Evolutionary conservation across 192 early-diverging fungal genomes (phyloP).

Genomic region (Coemansia sp.): DNA sequence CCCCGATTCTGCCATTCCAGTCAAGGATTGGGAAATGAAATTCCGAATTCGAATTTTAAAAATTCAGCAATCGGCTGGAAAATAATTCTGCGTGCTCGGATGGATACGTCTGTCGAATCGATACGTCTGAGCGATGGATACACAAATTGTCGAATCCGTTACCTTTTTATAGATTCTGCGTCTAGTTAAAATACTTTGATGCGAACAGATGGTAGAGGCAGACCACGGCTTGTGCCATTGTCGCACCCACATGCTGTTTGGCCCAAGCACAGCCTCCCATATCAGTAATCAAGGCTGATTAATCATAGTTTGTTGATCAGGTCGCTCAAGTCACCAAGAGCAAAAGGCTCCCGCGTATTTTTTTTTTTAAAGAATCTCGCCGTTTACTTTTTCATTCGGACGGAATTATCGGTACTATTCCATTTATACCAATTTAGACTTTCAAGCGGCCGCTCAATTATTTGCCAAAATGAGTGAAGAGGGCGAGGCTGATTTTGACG

Average conservation of each 20-base stretch:
- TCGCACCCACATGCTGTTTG: neutral
- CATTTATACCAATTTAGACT: neutral
- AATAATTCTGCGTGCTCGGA: conserved; percentile 1
- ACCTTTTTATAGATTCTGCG: conserved; percentile 2
- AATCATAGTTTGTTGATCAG: neutral
- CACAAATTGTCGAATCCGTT: conserved; percentile 4
- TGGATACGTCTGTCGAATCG: neutral
- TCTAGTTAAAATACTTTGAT: conserved; percentile 1
- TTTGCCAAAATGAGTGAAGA: conserved; percentile 45
- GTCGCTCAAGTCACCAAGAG: neutral
- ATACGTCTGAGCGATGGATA: conserved; percentile 1
- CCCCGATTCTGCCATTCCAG: neutral
- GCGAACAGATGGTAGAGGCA: conserved; percentile 1
- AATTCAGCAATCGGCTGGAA: neutral
- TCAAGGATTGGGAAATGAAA: neutral
- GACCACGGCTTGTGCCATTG: neutral
- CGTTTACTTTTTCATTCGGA: neutral
- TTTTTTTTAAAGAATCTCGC: neutral
- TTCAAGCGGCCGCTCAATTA: neutral
- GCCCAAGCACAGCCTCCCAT: neutral
- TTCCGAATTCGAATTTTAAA: neutral
- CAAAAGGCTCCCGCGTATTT: neutral
- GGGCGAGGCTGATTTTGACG: conserved; percentile 46
- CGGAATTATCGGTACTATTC: neutral
- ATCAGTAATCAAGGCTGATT: neutral